Evolutionary conservation across 345 rosid species (phyloP).

Genomic region (Eucalyptus coolabah): DNA sequence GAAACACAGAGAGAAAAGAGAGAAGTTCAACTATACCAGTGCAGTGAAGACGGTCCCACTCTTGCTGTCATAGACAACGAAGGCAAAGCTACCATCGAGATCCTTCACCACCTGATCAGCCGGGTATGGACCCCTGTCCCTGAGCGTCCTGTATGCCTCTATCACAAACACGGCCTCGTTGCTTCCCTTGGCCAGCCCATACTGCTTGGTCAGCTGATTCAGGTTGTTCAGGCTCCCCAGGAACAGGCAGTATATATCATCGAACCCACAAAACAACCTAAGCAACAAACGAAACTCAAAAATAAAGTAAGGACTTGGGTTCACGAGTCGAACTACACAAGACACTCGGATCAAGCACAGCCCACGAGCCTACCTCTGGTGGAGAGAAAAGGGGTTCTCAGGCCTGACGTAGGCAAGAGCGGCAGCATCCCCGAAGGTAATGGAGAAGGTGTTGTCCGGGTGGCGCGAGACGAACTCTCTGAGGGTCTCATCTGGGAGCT

Average conservation of each 20-base stretch:
- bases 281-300: not conserved
- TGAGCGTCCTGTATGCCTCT: conserved; percentile 75
- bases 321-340: not conserved
- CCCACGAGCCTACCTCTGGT: conserved; percentile 35
- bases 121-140: conserved; percentile 96
- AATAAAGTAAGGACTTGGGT: not conserved
- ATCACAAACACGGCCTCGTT: conserved; percentile 76
- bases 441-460: conserved; percentile 42
- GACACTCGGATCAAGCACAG: not conserved
- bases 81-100: conserved; percentile 81
- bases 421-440: conserved; percentile 64
- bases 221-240: conserved; percentile 64
- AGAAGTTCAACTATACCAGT: conserved; percentile 24
- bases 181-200: conserved; percentile 62
- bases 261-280: conserved; percentile 75
- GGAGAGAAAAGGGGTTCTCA: conserved; percentile 5
- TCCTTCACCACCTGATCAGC: conserved; percentile 87
- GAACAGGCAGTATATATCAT: conserved; percentile 77
- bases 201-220: conserved; percentile 48
- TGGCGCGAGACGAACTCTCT: conserved; percentile 46
- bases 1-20: not conserved
- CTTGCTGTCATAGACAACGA: conserved; percentile 73
- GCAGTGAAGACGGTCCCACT: conserved; percentile 69
- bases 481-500: conserved; percentile 60
- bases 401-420: conserved; percentile 50